Evolutionary conservation across 495 filamentous ascomycete genomes (phyloP).

Genomic region (Ramalina peruviana): DNA sequence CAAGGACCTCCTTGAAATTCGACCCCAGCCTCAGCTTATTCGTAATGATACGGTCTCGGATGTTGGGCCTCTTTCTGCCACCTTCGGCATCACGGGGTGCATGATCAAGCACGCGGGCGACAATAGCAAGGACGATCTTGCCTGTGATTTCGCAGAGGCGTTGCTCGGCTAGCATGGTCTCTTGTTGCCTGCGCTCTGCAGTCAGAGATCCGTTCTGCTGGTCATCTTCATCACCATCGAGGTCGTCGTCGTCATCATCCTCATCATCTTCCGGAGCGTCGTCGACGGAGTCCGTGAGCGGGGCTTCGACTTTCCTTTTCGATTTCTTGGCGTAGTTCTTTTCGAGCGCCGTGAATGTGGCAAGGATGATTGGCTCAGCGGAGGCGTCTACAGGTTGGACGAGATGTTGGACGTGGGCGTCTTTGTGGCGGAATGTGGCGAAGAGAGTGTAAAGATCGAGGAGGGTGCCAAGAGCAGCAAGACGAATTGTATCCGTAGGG

Average conservation of each 20-base stretch:
- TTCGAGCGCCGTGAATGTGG: conserved; percentile 62
- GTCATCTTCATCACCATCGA: conserved; percentile 27
- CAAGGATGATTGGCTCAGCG: conserved; percentile 47
- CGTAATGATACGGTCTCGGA: conserved; percentile 47
- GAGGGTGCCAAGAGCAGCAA: conserved; percentile 57
- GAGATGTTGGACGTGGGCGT: conserved; percentile 35
- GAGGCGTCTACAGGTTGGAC: conserved; percentile 46
- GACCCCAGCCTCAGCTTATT: conserved; percentile 54
- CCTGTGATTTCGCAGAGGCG: conserved; percentile 71
- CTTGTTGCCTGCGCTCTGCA: conserved; percentile 19
- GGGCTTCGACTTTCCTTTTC: conserved; percentile 50
- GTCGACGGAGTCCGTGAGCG: conserved; percentile 47
- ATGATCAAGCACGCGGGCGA: conserved; percentile 57
- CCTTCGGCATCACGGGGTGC: conserved; percentile 9
- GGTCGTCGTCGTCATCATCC: conserved; percentile 40
- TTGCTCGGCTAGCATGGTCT: conserved; percentile 61
- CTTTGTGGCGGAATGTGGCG: conserved; percentile 44
- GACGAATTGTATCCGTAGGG: conserved; percentile 56
- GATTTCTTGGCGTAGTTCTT: conserved; percentile 57
- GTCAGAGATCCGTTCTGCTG: conserved; percentile 27
- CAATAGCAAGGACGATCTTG: conserved; percentile 65
- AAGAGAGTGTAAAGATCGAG: conserved; percentile 76
- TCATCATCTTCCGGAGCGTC: conserved; percentile 42
- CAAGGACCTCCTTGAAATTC: conserved; percentile 66
- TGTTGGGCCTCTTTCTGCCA: conserved; percentile 40